Evolutionary conservation across 441 rosid species (phyloP).

Genomic region (Viola pubescens): DNA sequence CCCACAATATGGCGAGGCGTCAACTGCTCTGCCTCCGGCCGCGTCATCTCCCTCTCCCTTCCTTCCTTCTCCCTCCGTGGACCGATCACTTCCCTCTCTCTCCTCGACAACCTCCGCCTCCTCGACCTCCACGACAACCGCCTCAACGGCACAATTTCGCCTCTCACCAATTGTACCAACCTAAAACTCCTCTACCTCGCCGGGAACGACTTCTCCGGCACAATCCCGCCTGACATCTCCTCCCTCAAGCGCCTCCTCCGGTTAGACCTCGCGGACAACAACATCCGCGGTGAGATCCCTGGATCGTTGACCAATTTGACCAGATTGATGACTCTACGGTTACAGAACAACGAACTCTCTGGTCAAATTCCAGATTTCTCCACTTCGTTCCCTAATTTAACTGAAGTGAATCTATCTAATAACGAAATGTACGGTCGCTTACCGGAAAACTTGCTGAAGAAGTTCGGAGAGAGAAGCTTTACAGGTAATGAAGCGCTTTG

Average conservation of each 20-base stretch:
- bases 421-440: conserved; percentile 60
- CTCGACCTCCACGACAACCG: conserved; percentile 83
- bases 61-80: conserved; percentile 74
- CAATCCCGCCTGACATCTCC: conserved; percentile 52
- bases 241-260: conserved; percentile 48
- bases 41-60: conserved; percentile 56
- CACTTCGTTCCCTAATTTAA: conserved; percentile 26
- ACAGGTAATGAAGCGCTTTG: conserved; percentile 69
- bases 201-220: conserved; percentile 43
- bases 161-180: conserved; percentile 56
- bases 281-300: conserved; percentile 58
- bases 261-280: conserved; percentile 75
- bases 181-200: conserved; percentile 70
- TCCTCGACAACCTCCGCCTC: conserved; percentile 70
- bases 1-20: conserved; percentile 63
- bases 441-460: conserved; percentile 42
- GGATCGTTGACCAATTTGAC: conserved; percentile 33
- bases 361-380: conserved; percentile 64
- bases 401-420: conserved; percentile 52
- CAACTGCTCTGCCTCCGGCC: conserved; percentile 54
- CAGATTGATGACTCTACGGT: conserved; percentile 50
- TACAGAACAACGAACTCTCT: conserved; percentile 63
- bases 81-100: conserved; percentile 53
- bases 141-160: conserved; percentile 61
- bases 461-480: conserved; percentile 52